Base-by-base conservation (phyloP, 148 eudicot species). In the Diospyros lotus region DNA sequence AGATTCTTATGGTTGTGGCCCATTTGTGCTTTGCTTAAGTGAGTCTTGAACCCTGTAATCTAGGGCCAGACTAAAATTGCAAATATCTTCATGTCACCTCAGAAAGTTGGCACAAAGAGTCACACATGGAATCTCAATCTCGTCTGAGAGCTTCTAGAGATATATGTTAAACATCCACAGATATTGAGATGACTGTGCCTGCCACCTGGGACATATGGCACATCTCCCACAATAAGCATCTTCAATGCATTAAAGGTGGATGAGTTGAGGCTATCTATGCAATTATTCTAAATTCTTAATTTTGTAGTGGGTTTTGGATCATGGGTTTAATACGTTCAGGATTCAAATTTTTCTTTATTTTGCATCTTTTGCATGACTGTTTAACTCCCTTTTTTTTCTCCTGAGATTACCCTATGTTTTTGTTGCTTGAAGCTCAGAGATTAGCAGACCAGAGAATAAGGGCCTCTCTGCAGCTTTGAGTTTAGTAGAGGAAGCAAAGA, bases 341-440 rank as follows among this genome's bases (percentile, higher is more conserved):
- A 60, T 51, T 51, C n/a, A 45, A 39, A n/a, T 56, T 58, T 71
- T n/a, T 38, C 13, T 61, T 44, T 60, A 60, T 18, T 73, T 58
- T 73, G 40, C 73, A 48, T 53, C 55, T 13, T 68, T 83, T 72
- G 12, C 14, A 55, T 68, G 15, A 28, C 28, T 28, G 28, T 28
- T 28, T 28, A 28, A 28, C 28, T 28, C 28, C 28, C 28, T 28
- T 28, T 28, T 28, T 28, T 28, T 28, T 28, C 28, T 28, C 28
- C 28, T 28, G 28, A 9, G 9, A 11, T 51, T 63, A 59, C 63
- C 58, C 45, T 39, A 10, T 55, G 15, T 68, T 74, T 88, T 28
- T 84, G 40, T 81, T 87, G 71, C 64, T 73, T 89, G 92, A 92
- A 95, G 99, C 88, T 85, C 97, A 88, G 99, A 96, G 93, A 91